Evolutionary conservation across 768 basidiomycete species (phyloP).

Genomic region (Agaricus sinodeliciosus): DNA sequence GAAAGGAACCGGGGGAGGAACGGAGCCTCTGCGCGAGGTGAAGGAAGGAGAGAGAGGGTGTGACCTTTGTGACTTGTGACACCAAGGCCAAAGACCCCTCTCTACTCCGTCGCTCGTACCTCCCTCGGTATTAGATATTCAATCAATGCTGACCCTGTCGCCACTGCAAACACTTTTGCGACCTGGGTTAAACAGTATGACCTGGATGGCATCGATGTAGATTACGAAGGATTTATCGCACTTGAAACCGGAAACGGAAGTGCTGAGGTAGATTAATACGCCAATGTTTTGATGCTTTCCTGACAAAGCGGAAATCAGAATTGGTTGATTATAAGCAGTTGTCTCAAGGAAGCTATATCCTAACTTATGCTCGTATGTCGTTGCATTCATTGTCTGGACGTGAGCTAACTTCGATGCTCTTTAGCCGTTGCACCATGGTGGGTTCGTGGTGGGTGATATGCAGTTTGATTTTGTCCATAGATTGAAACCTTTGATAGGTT

Average conservation of each 20-base stretch:
- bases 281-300: not conserved
- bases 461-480: not conserved
- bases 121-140: too few relatives aligned
- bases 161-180: conserved; percentile 58
- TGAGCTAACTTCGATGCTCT: not conserved
- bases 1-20: too few relatives aligned
- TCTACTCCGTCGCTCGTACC: too few relatives aligned
- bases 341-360: conserved; percentile 41
- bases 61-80: too few relatives aligned
- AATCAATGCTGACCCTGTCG: conserved; percentile 50
- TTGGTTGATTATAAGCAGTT: conserved; percentile 45
- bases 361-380: conserved; percentile 49
- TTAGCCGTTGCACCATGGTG: conserved; percentile 46
- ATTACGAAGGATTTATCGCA: conserved; percentile 70
- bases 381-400: not conserved
- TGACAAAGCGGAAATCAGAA: conserved; percentile 17
- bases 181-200: conserved; percentile 54
- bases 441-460: conserved; percentile 37
- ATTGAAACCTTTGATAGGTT: conserved; percentile 28
- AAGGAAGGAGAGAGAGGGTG: too few relatives aligned
- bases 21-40: too few relatives aligned
- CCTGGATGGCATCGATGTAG: conserved; percentile 69
- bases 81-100: too few relatives aligned
- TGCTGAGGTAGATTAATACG: conserved; percentile 36
- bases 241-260: conserved; percentile 42